Percentiles rank a stretch among this genome's conserved stretches.
Evolutionary conservation across 192 early-diverging fungal genomes (phyloP).

Genomic region (Podila clonocystis): DNA sequence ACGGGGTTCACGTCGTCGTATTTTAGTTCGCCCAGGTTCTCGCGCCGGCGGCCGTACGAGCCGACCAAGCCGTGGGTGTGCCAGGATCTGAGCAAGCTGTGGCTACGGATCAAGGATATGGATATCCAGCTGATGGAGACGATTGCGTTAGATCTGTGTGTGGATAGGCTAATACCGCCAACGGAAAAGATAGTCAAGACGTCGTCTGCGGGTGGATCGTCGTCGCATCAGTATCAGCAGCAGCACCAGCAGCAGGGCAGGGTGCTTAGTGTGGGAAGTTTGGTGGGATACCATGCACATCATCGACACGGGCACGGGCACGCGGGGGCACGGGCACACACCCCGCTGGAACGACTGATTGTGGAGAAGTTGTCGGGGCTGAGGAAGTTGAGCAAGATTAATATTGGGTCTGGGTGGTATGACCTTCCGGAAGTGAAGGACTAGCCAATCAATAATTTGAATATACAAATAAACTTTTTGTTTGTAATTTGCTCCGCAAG

Average conservation of each 20-base stretch:
- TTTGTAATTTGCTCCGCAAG: no score
- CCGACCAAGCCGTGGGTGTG: constrained; percentile 30
- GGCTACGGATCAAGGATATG: constrained; percentile 33
- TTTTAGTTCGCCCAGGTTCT: not conserved
- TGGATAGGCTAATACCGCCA: constrained; percentile 20
- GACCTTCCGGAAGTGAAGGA: not conserved
- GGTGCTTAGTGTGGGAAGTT: no score
- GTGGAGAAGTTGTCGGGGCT: constrained; percentile 19
- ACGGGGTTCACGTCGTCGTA: not conserved
- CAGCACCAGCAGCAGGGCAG: not conserved
- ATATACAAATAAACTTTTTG: no score
- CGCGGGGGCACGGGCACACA: not conserved
- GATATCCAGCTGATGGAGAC: constrained; percentile 23
- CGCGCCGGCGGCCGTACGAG: constrained; percentile 1
- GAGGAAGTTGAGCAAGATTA: constrained; percentile 11
- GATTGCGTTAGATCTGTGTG: constrained; percentile 31
- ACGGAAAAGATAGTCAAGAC: not conserved
- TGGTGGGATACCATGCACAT: no score
- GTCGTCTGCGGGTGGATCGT: no score
- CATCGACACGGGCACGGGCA: no score
- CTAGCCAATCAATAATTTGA: no score
- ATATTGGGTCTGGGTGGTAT: constrained; percentile 30
- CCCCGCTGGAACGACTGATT: constrained; percentile 21
- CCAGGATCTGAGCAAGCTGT: constrained; percentile 11
- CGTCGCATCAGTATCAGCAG: constrained; percentile 4